Evolutionary conservation across 768 basidiomycete genomes (phyloP).

Genomic region (Lepiota brunneoincarnata): DNA sequence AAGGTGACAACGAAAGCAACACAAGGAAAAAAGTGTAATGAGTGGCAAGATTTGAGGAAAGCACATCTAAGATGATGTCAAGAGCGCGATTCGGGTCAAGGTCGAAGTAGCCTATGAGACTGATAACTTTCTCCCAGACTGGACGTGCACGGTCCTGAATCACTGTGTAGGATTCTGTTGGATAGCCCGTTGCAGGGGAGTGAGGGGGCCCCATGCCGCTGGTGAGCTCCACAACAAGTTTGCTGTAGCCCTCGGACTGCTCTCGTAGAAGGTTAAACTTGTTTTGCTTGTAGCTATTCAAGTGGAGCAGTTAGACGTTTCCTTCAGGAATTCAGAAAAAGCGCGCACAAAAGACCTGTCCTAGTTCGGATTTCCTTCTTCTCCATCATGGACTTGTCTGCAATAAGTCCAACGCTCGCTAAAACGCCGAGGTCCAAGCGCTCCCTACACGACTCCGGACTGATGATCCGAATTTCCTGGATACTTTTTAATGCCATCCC

Average conservation of each 20-base stretch:
- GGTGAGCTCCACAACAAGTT: constrained; percentile 81
- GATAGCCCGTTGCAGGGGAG: constrained; percentile 60
- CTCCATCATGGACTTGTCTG: constrained; percentile 63
- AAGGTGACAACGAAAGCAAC: constrained; percentile 83
- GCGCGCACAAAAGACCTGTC: constrained; percentile 77
- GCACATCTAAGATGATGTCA: constrained; percentile 90
- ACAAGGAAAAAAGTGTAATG: constrained; percentile 90
- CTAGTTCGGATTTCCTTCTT: constrained; percentile 81
- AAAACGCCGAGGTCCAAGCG: constrained; percentile 68
- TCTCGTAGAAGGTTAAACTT: constrained; percentile 98
- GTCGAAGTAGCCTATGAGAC: constrained; percentile 94
- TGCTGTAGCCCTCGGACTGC: constrained; percentile 96
- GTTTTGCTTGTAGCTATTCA: constrained; percentile 89
- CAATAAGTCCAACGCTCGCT: constrained; percentile 61
- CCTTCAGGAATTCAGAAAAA: background rate
- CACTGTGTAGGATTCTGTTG: constrained; percentile 52
- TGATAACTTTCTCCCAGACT: constrained; percentile 83
- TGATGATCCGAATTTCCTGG: constrained; percentile 60
- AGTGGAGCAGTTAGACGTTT: constrained; percentile 6
- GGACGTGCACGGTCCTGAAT: constrained; percentile 65
- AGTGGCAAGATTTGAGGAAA: constrained; percentile 75
- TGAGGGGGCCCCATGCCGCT: constrained; percentile 76
- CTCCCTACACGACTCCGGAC: constrained; percentile 64
- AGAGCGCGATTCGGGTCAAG: constrained; percentile 92
- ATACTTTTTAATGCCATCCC: constrained; percentile 5